These are phyloP conservation scores for Fusarium pseudograminearum DNA, from an alignment of 2,329 filamentous ascomycete genomes.

Conservation along the genomic window DNA sequence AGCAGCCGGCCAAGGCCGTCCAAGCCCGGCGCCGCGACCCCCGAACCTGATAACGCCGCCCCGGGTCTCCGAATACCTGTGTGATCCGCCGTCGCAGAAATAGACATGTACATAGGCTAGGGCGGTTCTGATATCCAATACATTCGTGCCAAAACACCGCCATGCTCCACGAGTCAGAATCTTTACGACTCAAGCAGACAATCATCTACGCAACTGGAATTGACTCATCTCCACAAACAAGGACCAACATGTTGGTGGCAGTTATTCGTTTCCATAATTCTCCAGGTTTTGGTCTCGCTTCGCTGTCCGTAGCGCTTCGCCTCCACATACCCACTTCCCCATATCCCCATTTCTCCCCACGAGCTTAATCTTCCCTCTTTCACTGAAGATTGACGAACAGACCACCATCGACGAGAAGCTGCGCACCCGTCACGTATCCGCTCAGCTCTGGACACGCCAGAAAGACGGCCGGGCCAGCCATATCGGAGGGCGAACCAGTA, in stretches of 20 bases:
- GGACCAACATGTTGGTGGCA: neutral
- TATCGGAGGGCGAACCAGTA: conserved; percentile 77
- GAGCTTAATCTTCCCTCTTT: conserved; percentile 41
- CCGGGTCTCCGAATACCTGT: conserved; percentile 28
- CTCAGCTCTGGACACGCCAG: conserved; percentile 83
- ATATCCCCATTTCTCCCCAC: conserved; percentile 32
- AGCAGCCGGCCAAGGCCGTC: conserved; percentile 26
- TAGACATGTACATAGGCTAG: neutral
- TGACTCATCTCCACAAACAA: conserved; percentile 26
- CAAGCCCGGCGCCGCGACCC: conserved; percentile 33
- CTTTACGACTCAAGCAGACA: conserved; percentile 14
- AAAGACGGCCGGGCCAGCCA: conserved; percentile 88
- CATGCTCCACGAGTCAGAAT: conserved; percentile 34
- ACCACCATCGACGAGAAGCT: conserved; percentile 88
- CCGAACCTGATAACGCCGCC: conserved; percentile 18
- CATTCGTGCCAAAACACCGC: conserved; percentile 6
- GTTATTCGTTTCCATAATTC: conserved; percentile 9
- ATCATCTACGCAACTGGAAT: conserved; percentile 5
- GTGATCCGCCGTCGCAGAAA: conserved; percentile 12
- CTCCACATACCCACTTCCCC: conserved; percentile 29
- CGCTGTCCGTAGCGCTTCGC: conserved; percentile 5
- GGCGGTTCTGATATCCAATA: conserved; percentile 13
- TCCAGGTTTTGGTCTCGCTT: conserved; percentile 21
- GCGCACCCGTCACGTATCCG: conserved; percentile 83
- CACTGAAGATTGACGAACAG: conserved; percentile 90